These are phyloP conservation scores for Epichloe hybrida DNA, from an alignment of 2,329 filamentous ascomycete genomes.

Conservation along the genomic window DNA sequence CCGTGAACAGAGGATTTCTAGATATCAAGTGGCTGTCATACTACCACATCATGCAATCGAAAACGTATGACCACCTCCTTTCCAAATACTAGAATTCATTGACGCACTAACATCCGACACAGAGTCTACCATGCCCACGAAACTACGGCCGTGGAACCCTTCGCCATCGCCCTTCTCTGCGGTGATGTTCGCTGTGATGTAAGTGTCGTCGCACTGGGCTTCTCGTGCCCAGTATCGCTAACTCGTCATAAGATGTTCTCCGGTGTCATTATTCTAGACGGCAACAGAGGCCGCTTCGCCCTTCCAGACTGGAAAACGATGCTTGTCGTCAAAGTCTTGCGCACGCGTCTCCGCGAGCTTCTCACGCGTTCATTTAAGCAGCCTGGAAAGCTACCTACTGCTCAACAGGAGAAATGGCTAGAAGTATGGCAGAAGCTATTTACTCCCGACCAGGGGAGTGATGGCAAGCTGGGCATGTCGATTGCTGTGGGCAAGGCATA, in stretches of 20 bases:
- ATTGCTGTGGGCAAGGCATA: conserved; percentile 17
- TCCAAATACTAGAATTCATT: not conserved
- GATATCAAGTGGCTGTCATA: conserved; percentile 77
- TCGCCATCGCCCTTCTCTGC: conserved; percentile 71
- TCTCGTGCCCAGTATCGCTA: not conserved
- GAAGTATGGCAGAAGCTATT: conserved; percentile 63
- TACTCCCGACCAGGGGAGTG: conserved; percentile 31
- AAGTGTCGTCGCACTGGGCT: conserved; percentile 9
- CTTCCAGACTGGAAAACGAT: conserved; percentile 82
- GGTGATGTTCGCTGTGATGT: conserved; percentile 82
- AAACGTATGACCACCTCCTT: conserved; percentile 38
- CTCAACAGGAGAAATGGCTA: conserved; percentile 60
- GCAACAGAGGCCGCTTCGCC: conserved; percentile 72
- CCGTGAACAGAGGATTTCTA: conserved; percentile 64
- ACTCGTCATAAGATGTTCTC: conserved; percentile 53
- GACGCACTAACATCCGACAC: conserved; percentile 11
- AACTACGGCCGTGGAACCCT: conserved; percentile 66
- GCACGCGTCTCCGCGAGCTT: conserved; percentile 60
- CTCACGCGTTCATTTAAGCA: conserved; percentile 57
- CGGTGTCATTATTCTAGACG: conserved; percentile 75
- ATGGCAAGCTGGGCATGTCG: conserved; percentile 15
- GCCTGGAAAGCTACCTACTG: conserved; percentile 47
- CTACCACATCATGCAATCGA: conserved; percentile 94
- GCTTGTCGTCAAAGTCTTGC: conserved; percentile 74
- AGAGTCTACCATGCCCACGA: conserved; percentile 83